Conservation (phyloP, 768 basidiomycete genomes). For the Trametes gibbosa region DNA sequence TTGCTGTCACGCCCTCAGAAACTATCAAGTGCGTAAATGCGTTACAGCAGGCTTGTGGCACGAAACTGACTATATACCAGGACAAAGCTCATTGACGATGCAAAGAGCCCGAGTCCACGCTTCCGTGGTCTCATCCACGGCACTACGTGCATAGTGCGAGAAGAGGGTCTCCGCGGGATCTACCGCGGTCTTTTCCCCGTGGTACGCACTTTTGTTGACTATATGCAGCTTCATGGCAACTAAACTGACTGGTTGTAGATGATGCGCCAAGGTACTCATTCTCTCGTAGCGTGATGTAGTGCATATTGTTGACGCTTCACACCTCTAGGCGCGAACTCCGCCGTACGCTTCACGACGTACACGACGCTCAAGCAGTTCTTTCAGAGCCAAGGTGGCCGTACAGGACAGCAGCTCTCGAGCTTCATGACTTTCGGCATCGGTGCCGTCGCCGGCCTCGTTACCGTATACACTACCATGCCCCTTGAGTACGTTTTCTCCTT, state of each 20-base stretch:
- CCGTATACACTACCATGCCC: constrained; percentile 89
- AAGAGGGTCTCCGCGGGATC: constrained; percentile 82
- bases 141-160: constrained; percentile 69
- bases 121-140: constrained; percentile 89
- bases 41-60: neutral
- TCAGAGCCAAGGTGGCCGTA: constrained; percentile 68
- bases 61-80: constrained; percentile 37
- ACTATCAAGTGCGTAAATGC: constrained; percentile 95
- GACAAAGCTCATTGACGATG: constrained; percentile 96
- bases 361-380: constrained; percentile 92
- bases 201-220: constrained; percentile 45
- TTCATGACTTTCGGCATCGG: constrained; percentile 94
- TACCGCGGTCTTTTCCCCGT: constrained; percentile 95
- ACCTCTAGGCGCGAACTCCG: constrained; percentile 71
- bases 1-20: constrained; percentile 96
- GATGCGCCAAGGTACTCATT: constrained; percentile 82
- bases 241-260: constrained; percentile 48
- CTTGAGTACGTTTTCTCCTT: constrained; percentile 54
- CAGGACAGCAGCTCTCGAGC: constrained; percentile 81
- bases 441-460: constrained; percentile 89
- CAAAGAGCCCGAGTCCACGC: constrained; percentile 78
- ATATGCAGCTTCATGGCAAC: neutral
- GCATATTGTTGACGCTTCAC: neutral
- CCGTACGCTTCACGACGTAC: constrained; percentile 94
- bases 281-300: neutral